Base-by-base conservation (phyloP, 768 basidiomycete species). In the Suillus brevipes region DNA sequence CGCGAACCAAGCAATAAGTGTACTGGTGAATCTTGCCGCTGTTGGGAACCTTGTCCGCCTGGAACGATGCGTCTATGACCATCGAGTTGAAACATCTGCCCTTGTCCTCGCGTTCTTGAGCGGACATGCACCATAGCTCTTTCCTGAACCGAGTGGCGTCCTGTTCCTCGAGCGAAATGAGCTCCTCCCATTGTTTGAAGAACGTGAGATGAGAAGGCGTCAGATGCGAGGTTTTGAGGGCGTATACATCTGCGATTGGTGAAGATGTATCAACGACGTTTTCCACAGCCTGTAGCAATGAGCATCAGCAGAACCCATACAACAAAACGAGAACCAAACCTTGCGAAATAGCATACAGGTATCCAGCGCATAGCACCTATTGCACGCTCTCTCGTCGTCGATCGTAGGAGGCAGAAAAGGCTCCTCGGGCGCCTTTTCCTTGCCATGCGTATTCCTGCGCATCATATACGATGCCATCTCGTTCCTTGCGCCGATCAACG, bases 271-370 rank as follows among this genome's bases (percentile, higher is more conserved):
- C 87, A 16, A 79, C 74, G 7, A 89, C 84, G 49, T 83, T 79
- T 67, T 95, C 94, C 7, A 92, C 86, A 7, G 90, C 85, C 90
- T 92, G 63, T 23, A 62, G 64, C 52, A n/a, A 14, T 34, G 36
- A 53, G 28, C 61, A 14, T 69, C 4, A 60, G 45, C 23, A 28
- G 38, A 13, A 28, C 8, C 7, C 7, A 67, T 71, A 6, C 20
- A 34, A 7, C 5, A 16, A 20, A 16, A 13, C 12, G 31, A 63
- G 38, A 60, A 58, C 55, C 78, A 37, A 66, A 89, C 93, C 83
- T 90, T 92, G 52, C 97, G 90, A 78, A 95, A 99, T 13, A 99
- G 82, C 90, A 98, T 95, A 76, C 97, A 99, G 2, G 87, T 83
- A 70, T 99, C 94, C 7, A 92, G 77, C 0, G 85, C 82, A 72